Evolutionary conservation across 208 protist species (phyloP).

Genomic region (Lotmaria passim): DNA sequence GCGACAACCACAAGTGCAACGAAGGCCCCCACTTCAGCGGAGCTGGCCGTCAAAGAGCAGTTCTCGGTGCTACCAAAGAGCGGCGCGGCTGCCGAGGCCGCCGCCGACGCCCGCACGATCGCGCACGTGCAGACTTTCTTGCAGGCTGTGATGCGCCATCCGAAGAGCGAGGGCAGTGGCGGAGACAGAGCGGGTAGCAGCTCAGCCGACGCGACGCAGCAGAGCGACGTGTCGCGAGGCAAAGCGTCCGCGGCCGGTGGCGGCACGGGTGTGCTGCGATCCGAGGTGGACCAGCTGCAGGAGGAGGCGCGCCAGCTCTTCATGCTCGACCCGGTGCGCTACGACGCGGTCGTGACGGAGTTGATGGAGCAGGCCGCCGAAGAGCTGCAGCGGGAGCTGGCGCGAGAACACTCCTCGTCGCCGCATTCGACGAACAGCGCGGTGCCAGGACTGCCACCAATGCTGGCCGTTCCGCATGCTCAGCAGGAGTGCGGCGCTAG

Average conservation of each 20-base stretch:
- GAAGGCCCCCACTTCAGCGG: no score
- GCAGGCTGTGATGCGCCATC: conserved; percentile 15
- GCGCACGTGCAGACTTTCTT: conserved; percentile 36
- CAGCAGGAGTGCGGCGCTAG: not conserved
- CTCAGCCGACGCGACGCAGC: not conserved
- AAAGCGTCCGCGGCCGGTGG: not conserved
- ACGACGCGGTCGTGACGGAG: conserved; percentile 84
- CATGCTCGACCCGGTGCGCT: conserved; percentile 75
- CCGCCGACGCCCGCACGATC: conserved; percentile 27
- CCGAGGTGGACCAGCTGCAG: conserved; percentile 67
- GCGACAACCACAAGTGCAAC: no score
- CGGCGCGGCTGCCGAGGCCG: conserved; percentile 30
- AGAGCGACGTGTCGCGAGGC: not conserved
- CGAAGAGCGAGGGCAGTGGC: not conserved
- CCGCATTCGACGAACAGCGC: not conserved
- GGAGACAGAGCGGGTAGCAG: not conserved
- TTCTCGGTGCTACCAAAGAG: conserved; percentile 39
- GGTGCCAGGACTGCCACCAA: not conserved
- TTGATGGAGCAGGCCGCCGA: conserved; percentile 47
- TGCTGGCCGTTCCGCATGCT: not conserved
- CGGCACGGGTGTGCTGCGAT: conserved; percentile 13
- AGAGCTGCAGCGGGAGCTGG: conserved; percentile 19
- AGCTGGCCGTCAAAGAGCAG: not conserved
- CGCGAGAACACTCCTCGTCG: not conserved
- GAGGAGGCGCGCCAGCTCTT: conserved; percentile 78